Base-by-base conservation (phyloP, 2,329 filamentous ascomycete genomes). In the Elsinoe fawcettii region DNA sequence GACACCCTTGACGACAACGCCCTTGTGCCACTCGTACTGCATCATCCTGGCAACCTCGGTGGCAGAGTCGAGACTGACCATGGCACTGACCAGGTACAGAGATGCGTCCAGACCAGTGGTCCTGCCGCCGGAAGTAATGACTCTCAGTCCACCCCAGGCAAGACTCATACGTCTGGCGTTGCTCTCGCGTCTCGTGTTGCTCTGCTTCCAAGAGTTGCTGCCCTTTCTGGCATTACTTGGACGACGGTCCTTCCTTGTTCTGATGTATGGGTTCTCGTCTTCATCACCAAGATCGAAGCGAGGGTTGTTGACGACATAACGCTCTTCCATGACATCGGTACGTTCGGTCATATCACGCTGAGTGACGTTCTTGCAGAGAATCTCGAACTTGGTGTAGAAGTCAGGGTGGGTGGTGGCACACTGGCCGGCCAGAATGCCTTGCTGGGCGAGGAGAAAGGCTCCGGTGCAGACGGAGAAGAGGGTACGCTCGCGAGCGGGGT, bases 301-400 rank as follows among this genome's bases (percentile, higher is more conserved):
- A 59, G 90, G 84, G 74, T 95, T 93, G 79, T 95, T 95, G 70
- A 95, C 89, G 18, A 95, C 88, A 69, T 93, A 95, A 67, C 88
- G 81, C 67, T 88, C 85, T 67, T 93, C 88, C 67, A 92, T 80
- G 62, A 93, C 86, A 67, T 93, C 88, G 65, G 87, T 90, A 67
- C 87, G 85, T 75, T 90, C 86, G 58, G 83, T 80, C 63, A 87
- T 77, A 70, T 88, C 83, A 61, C 83, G 79, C 58, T 82, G 81
- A 46, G 86, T 81, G 49, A 84, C 82, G 62, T 88, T 84, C 70
- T 86, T 87, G 77, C 87, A 90, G 64, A 90, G 74, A 65, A 84
- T 90, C 77, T 93, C 89, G 67, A 95, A 83, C 63, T 82, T 86
- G 70, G 88, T 90, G 66, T 90, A 80, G 74, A 78, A 84, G 72